These are phyloP conservation scores for Gastrolobium bilobum DNA, from an alignment of 306 rosid species.

Conservation along the genomic window DNA sequence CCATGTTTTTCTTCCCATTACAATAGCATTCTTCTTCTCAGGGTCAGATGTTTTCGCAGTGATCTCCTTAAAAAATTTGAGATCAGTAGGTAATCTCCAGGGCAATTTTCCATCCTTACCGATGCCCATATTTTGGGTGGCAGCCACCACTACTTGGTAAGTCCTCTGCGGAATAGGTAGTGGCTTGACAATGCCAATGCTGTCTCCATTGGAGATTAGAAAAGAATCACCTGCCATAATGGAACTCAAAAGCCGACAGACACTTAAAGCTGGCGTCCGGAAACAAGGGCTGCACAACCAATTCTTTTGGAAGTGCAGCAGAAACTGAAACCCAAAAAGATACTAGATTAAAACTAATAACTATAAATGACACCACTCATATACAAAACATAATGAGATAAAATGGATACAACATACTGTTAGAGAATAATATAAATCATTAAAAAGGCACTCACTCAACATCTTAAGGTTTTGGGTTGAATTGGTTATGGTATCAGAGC, in stretches of 20 bases:
- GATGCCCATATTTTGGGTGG: constrained; percentile 85
- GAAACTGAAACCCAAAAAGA: constrained; percentile 53
- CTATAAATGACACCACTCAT: constrained; percentile 12
- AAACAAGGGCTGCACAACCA: constrained; percentile 62
- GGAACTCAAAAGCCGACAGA: constrained; percentile 43
- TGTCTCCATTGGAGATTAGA: constrained; percentile 48
- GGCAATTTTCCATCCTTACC: constrained; percentile 92
- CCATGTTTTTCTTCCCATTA: constrained; percentile 98
- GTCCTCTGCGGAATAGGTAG: constrained; percentile 69
- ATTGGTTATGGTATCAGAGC: too few species aligned
- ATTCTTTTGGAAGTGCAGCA: constrained; percentile 57
- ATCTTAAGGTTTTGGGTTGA: too few species aligned
- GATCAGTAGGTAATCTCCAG: constrained; percentile 86
- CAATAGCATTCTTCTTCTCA: constrained; percentile 84
- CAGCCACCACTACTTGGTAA: constrained; percentile 95
- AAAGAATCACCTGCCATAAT: constrained; percentile 71
- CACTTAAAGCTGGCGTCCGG: constrained; percentile 41
- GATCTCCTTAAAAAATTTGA: constrained; percentile 80
- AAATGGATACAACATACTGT: neutral
- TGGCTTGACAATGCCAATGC: constrained; percentile 55
- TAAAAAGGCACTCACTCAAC: too few species aligned
- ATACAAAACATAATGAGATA: neutral
- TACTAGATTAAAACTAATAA: neutral
- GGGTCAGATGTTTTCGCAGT: constrained; percentile 74
- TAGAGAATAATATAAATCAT: too few species aligned